Evolutionary conservation across 768 basidiomycete species (phyloP).

Genomic region (Mycena leptocephala): DNA sequence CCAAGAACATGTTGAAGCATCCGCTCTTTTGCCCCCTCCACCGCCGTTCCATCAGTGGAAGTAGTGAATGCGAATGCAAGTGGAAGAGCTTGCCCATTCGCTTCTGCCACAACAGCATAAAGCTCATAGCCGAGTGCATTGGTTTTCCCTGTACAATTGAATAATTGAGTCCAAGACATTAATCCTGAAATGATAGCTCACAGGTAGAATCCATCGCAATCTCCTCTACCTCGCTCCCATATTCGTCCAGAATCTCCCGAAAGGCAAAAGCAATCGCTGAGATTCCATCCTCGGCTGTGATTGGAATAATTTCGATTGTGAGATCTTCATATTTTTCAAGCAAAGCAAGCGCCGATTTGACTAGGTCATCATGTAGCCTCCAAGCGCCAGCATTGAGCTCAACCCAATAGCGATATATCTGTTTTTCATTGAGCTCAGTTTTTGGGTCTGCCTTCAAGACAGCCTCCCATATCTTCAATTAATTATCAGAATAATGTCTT

Average conservation of each 20-base stretch:
- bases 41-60: neutral
- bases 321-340: neutral
- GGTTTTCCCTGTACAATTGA: neutral
- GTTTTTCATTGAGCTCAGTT: constrained; percentile 1
- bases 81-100: neutral
- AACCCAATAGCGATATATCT: neutral
- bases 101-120: neutral
- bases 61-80: neutral
- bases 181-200: neutral
- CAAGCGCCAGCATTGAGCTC: neutral
- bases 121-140: neutral
- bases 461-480: neutral
- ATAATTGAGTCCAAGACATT: neutral
- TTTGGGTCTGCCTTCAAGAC: neutral
- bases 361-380: constrained; percentile 6
- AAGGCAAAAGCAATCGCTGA: neutral
- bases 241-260: neutral
- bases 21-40: neutral
- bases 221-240: neutral
- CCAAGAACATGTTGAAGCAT: neutral
- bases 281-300: neutral
- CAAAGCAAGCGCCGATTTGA: neutral
- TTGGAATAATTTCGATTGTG: neutral
- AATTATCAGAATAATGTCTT: neutral
- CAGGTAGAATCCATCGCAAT: constrained; percentile 5